Evolutionary conservation across 352 stramenopile genomes (phyloP), one percentile per base, ranked within the genome.

Genomic region (Pythium sukuiense): DNA sequence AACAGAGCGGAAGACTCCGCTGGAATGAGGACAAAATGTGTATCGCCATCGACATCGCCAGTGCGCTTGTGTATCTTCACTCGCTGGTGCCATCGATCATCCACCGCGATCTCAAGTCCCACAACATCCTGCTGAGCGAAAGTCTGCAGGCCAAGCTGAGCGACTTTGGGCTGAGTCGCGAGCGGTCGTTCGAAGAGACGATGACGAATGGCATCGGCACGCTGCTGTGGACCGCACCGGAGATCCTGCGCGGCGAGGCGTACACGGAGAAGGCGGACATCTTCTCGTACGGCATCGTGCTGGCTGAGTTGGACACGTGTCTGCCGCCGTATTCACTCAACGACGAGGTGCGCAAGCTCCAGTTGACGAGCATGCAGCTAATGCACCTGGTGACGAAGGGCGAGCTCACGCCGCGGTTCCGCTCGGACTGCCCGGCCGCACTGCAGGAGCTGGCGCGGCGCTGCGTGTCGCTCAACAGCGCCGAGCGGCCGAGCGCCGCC

Each of bases 71-170:
- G n/a, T 92, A 92, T 65, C 64, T 92, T 6, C 83, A 92, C 39
- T 81, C 71, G 16, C 64, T 79, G 13, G 61, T 74, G 24, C 83
- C 81, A 12, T 64, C 74, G 24, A 81, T 91, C 61, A 83, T 89
- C 56, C 83, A 91, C 53, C 79, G 83, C 4, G 80, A 91, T 60
- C 70, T 88, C 62, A 92, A 89, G 61, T 88, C 81, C 11, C 66
- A 83, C 55, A 91, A 91, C 49, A 70, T 91, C 0, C 59, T 89
- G 45, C 70, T 91, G 8, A 74, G 74, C 13, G 73, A 55, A 8
- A 55, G 67, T 11, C 52, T 88, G 16, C 68, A 73, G 11, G 81
- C 83, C 20, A 91, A 91, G 55, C 62, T 89, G 39, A 86, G 69
- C 41, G 80, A 87, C 56, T 89, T 89, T 62, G 80, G 78, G 0